Evolutionary conservation across 164 flowering plant species (phyloP).

Genomic region (Kingdonia uniflora): DNA sequence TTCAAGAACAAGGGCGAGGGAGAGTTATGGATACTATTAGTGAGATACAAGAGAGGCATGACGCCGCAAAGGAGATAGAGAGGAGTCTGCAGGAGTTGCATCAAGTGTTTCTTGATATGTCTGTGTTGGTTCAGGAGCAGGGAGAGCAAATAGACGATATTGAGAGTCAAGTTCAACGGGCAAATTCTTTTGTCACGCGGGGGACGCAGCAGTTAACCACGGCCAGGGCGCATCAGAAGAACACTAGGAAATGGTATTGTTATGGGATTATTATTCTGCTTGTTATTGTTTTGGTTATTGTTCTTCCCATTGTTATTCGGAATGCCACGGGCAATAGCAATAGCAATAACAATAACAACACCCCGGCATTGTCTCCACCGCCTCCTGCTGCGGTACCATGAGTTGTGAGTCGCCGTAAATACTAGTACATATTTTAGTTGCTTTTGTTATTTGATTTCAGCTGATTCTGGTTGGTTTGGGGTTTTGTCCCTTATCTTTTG

Average conservation of each 20-base stretch:
- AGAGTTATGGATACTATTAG: constrained; percentile 21
- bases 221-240: constrained; percentile 28
- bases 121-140: constrained; percentile 23
- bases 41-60: constrained; percentile 32
- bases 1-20: constrained; percentile 26
- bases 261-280: constrained; percentile 21
- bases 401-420: no score
- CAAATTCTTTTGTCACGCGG: constrained; percentile 22
- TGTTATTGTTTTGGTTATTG: constrained; percentile 20
- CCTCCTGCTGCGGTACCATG: no score
- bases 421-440: no score
- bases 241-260: constrained; percentile 33
- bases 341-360: background rate
- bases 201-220: constrained; percentile 22
- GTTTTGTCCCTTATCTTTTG: no score
- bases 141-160: constrained; percentile 33
- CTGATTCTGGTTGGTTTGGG: no score
- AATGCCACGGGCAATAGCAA: background rate
- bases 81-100: constrained; percentile 23
- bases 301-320: constrained; percentile 15
- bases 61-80: constrained; percentile 28
- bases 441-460: no score
- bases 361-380: no score
- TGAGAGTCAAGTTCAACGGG: constrained; percentile 27
- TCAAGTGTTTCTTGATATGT: constrained; percentile 32